Base-by-base conservation (phyloP, 2,329 filamentous ascomycete species). In the Cadophora malorum region DNA sequence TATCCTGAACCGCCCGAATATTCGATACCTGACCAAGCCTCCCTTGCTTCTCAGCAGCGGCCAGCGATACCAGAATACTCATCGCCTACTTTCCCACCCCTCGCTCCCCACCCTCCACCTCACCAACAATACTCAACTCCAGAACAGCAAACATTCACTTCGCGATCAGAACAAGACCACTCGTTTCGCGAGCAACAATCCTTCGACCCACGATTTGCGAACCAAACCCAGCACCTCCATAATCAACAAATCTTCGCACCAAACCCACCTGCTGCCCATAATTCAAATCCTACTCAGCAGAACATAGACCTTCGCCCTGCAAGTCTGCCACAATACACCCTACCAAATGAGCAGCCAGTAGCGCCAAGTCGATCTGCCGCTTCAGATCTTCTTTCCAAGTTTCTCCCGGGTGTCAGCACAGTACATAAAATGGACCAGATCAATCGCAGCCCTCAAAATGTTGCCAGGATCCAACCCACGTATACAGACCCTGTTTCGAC, bases 391-490 rank as follows among this genome's bases (percentile, higher is more conserved):
- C 73, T 77, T 21, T 71, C 73, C 2, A 71, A 74, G 53, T 77
- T 75, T 50, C 67, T 74, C 6, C 74, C 76, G 16, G 72, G 71
- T 21, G 68, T 67, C 9, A 66, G 67, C n/a, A 68, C 71, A 1
- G 55, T 70, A 16, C 76, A 77, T 65, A 77, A 77, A 66, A 76
- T 74, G 67, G 74, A 75, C 35, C 65, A 66, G 53, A 59, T 60
- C 47, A 41, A 52, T 56, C 38, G 67, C 63, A 50, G 59, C 21
- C 35, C 56, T 33, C 55, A 25, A 23, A 62, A 65, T 23, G 21
- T 62, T 28, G 41, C 23, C 9, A 66, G 28, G 8, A 41, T 50
- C 33, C 64, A 55, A 41, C 23, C 64, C 12, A 63, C 67, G 10
- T 71, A 70, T 55, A 64, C 70, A 31, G 67, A 68, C 10, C 64